Evolutionary conservation across 2,329 filamentous ascomycete species (phyloP), one percentile per base, ranked within the genome.

Genomic region (Claviceps maximensis): DNA sequence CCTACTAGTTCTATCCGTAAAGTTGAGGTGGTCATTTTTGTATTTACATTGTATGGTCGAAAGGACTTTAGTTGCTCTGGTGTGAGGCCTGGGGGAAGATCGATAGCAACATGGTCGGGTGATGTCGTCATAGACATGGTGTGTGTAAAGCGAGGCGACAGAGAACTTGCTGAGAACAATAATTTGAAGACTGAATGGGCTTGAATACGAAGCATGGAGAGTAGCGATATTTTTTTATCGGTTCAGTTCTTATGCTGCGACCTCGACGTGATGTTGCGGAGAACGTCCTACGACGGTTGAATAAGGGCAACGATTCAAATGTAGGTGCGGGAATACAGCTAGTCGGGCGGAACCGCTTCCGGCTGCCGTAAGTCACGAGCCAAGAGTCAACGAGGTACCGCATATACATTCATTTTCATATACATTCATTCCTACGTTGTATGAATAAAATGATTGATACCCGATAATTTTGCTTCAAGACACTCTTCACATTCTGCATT

Each of bases 41-140:
- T 31, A 13, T 12, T 8, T 41, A 74, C 74, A 15, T 68, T 71
- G 60, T 78, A 78, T 0, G 75, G 74, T 4, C 65, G 62, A 58
- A 77, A 78, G 13, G 59, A 60, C 13, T 70, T 61, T 4, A 78
- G 61, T 54, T 74, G 65, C 1, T 70, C 59, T 55, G 68, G 59
- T 0, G 68, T 64, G n/a, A 77, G 64, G 10, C 67, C 71, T 0
- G 67, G 58, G 2, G 71, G 67, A 1, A 77, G 64, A 12, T 62
- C 64, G 45, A 78, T 65, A 7, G 65, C 62, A 50, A 75, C 60
- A 45, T 64, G 54, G 36, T 65, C 36, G 15, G 52, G 50, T 40
- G 31, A 19, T 12, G 44, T 41, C 15, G 47, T 53, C 21, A 50
- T 25, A 15, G 38, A 27, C 53, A 54, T 54, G 53, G 15, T 42